Conservation (phyloP, 441 rosid genomes). For the Erodium trifolium region DNA sequence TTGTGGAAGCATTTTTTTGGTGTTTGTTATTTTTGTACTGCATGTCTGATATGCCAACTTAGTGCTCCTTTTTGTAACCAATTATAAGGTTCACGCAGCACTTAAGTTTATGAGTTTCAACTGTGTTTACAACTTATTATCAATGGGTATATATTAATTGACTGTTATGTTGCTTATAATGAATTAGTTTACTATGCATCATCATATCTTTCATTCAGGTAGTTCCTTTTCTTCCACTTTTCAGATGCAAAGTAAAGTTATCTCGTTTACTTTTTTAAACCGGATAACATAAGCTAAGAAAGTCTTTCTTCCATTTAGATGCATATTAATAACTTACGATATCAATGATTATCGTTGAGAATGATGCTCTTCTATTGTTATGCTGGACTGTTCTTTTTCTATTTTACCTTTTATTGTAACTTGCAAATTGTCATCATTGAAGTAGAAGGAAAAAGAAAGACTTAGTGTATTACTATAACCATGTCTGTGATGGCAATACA, state of each 20-base stretch:
- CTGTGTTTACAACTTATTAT: not conserved
- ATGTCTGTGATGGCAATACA: not conserved
- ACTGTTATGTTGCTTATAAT: not conserved
- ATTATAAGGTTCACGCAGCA: not conserved
- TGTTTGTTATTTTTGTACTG: not conserved
- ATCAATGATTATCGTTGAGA: not conserved
- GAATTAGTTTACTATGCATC: not conserved
- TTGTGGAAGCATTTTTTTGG: not conserved
- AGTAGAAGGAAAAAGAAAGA: too few relatives aligned
- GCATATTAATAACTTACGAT: not conserved
- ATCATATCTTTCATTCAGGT: not conserved
- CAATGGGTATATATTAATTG: not conserved
- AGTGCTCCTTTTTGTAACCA: conserved; percentile 1
- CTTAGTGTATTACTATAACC: too few relatives aligned
- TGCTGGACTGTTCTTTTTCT: too few relatives aligned
- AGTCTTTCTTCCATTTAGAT: not conserved
- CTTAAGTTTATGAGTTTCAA: not conserved
- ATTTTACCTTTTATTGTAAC: too few relatives aligned
- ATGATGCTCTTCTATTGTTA: too few relatives aligned
- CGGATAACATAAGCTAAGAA: conserved; percentile 4
- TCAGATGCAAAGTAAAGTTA: not conserved
- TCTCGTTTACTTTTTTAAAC: not conserved
- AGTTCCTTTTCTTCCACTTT: not conserved
- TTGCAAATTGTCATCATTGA: too few relatives aligned
- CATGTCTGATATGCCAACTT: conserved; percentile 2